Evolutionary conservation across 768 basidiomycete genomes (phyloP).

Genomic region (Mycena belliarum): DNA sequence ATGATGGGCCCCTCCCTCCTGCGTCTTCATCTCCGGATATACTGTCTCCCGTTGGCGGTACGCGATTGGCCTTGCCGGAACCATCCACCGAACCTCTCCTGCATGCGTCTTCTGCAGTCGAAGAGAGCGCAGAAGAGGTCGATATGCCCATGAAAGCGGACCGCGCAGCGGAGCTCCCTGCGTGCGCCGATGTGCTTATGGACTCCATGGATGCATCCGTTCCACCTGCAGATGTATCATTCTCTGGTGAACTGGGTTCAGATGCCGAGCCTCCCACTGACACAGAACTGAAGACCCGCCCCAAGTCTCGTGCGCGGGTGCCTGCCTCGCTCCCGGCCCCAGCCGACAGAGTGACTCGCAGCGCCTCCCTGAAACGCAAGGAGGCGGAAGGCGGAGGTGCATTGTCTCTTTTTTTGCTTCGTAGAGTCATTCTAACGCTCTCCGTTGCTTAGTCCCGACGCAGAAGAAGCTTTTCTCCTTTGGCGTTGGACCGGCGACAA

Average conservation of each 20-base stretch:
- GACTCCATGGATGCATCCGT: neutral
- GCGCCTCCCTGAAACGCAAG: constrained; percentile 21
- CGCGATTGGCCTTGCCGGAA: neutral
- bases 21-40: constrained; percentile 14
- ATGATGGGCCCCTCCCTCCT: constrained; percentile 9
- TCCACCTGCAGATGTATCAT: constrained; percentile 6
- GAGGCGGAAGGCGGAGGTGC: constrained; percentile 17
- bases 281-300: constrained; percentile 3
- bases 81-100: neutral
- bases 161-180: neutral
- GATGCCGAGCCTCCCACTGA: neutral
- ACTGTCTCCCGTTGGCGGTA: constrained; percentile 11
- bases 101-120: neutral
- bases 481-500: constrained; percentile 6
- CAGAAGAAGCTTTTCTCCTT: constrained; percentile 15
- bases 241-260: neutral
- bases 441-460: neutral
- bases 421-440: neutral
- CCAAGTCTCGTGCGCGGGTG: constrained; percentile 15
- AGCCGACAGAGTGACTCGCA: constrained; percentile 20
- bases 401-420: neutral
- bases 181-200: neutral
- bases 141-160: neutral
- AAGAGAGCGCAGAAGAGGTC: neutral
- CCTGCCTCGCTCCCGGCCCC: constrained; percentile 11